These are phyloP conservation scores for Dactylellina cionopaga DNA, from an alignment of 2,329 filamentous ascomycete species.

Conservation along the genomic window DNA sequence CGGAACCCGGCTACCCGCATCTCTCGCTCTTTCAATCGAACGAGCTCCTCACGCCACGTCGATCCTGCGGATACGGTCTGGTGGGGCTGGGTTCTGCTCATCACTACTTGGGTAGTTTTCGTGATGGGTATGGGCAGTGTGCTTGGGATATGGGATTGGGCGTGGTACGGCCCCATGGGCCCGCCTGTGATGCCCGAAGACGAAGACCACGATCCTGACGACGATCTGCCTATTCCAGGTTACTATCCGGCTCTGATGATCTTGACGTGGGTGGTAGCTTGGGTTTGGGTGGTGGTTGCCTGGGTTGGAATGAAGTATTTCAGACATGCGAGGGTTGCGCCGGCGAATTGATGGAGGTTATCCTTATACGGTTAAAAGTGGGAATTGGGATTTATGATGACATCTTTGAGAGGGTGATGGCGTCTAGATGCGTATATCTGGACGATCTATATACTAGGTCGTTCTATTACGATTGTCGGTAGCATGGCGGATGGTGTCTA, in stretches of 20 bases:
- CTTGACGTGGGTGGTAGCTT: slow-evolving; percentile 92
- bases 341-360: slow-evolving; percentile 20
- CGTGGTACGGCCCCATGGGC: slow-evolving; percentile 80
- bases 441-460: slow-evolving; percentile 33
- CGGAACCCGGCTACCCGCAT: slow-evolving; percentile 9
- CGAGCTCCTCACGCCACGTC: slow-evolving; percentile 36
- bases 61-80: slow-evolving; percentile 78
- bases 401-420: background rate
- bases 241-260: slow-evolving; percentile 97
- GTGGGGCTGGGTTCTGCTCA: slow-evolving; percentile 95
- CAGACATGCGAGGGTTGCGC: slow-evolving; percentile 85
- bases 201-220: slow-evolving; percentile 66
- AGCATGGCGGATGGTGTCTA: slow-evolving; percentile 14
- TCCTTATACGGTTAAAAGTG: background rate
- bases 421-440: slow-evolving; percentile 2
- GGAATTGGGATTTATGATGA: background rate
- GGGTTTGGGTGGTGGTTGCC: slow-evolving; percentile 97
- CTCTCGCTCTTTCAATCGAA: slow-evolving; percentile 32
- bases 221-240: slow-evolving; percentile 91
- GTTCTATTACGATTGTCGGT: slow-evolving; percentile 17
- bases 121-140: slow-evolving; percentile 96
- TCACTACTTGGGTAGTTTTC: slow-evolving; percentile 94
- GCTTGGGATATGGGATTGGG: slow-evolving; percentile 96
- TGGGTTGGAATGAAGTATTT: slow-evolving; percentile 99
- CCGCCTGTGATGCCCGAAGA: slow-evolving; percentile 25